phyloP scores from a whole-genome alignment of 2,329 filamentous ascomycete genomes.

The Golovinomyces cichoracearum region DNA sequence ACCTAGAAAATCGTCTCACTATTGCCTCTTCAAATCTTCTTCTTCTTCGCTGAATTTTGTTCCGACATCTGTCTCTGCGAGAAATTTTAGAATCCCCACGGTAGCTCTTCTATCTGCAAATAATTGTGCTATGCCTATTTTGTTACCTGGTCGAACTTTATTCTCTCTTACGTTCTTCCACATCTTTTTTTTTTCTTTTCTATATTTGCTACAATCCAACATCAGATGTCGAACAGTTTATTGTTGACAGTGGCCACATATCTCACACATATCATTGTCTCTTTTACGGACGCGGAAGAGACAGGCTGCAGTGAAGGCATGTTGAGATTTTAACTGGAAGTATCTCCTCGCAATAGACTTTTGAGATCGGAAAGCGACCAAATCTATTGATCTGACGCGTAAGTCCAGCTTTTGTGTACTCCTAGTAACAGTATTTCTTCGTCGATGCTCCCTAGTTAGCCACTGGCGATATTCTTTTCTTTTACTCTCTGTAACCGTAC shows the following conservation, averaged over 20 bases:
- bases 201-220: not conserved
- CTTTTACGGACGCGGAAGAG: not conserved
- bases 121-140: no score
- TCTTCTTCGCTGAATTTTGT: no score
- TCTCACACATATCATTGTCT: not conserved
- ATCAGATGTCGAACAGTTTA: not conserved
- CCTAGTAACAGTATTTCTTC: not conserved
- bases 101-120: no score
- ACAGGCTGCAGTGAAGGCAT: not conserved
- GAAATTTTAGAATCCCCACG: no score
- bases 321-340: not conserved
- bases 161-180: not conserved
- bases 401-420: not conserved
- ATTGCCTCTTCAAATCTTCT: no score
- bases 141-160: no score
- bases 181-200: not conserved
- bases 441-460: not conserved
- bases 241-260: not conserved
- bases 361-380: not conserved
- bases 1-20: no score
- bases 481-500: not conserved
- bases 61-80: no score
- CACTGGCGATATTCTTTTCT: not conserved
- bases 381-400: not conserved
- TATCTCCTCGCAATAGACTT: not conserved